Conservation (phyloP, 192 early-diverging fungal species). For the Diversispora epigaea region DNA sequence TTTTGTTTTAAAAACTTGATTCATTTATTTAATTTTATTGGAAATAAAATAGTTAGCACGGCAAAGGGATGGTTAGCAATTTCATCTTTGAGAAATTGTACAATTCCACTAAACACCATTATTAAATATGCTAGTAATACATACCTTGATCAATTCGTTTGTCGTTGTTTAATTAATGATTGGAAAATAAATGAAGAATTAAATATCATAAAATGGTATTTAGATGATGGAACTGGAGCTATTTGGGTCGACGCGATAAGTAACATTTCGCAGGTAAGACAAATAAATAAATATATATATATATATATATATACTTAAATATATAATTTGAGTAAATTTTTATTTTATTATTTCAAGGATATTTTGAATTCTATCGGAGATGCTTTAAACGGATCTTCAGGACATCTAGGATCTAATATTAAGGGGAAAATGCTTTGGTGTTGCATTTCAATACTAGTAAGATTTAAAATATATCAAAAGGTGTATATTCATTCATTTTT, state of each 20-base stretch:
- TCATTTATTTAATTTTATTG: not conserved
- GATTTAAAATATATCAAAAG: too few species aligned
- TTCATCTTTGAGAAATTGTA: not conserved
- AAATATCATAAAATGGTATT: not conserved
- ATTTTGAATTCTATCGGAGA: not conserved
- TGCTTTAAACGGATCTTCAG: not conserved
- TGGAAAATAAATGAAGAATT: conserved; percentile 3
- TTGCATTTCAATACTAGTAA: not conserved
- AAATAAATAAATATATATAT: not conserved
- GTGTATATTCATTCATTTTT: not conserved
- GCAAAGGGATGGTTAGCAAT: conserved; percentile 1
- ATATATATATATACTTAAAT: not conserved
- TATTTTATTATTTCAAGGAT: not conserved
- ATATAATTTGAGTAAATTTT: not conserved
- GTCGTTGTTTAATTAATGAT: not conserved
- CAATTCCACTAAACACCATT: not conserved
- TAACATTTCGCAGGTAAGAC: not conserved
- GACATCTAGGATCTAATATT: not conserved
- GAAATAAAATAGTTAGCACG: not conserved
- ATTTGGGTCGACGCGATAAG: not conserved
- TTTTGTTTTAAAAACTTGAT: not conserved
- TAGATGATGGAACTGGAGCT: not conserved
- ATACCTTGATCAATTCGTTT: conserved; percentile 1
- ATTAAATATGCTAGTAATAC: not conserved
- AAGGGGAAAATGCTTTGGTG: not conserved